Percentiles rank a stretch among this genome's conserved stretches.
Evolutionary conservation across 2,329 filamentous ascomycete genomes (phyloP).

Genomic region (Huntiella moniliformis): DNA sequence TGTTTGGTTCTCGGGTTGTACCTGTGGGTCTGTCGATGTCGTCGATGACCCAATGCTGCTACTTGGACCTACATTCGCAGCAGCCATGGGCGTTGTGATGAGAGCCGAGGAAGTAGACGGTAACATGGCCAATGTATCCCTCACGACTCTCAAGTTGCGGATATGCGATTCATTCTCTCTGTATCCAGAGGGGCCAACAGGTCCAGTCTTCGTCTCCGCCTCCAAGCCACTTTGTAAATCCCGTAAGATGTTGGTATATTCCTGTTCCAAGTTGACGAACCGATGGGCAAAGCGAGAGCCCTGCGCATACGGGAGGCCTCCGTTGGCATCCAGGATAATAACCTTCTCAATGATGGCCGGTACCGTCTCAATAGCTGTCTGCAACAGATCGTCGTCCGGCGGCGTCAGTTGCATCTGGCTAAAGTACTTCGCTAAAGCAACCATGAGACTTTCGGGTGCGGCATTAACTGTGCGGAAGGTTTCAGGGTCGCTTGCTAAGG

Average conservation of each 20-base stretch:
- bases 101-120: slow-evolving; percentile 73
- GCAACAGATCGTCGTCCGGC: slow-evolving; percentile 2
- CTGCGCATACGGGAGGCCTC: slow-evolving; percentile 55
- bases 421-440: slow-evolving; percentile 61
- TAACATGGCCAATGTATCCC: slow-evolving; percentile 51
- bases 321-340: slow-evolving; percentile 72
- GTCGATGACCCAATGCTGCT: background rate
- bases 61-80: slow-evolving; percentile 30
- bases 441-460: slow-evolving; percentile 42
- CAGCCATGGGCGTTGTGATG: slow-evolving; percentile 71
- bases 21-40: no score
- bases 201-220: slow-evolving; percentile 11
- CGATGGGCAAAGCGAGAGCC: slow-evolving; percentile 21
- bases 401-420: slow-evolving; percentile 39
- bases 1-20: no score
- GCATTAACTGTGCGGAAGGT: slow-evolving; percentile 14
- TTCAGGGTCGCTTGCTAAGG: slow-evolving; percentile 7
- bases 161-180: slow-evolving; percentile 28
- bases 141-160: slow-evolving; percentile 55
- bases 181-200: background rate
- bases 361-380: slow-evolving; percentile 19
- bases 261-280: slow-evolving; percentile 87
- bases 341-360: slow-evolving; percentile 56
- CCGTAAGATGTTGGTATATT: slow-evolving; percentile 50
- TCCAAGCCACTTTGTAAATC: slow-evolving; percentile 18